Evolutionary conservation across 768 basidiomycete species (phyloP).

Genomic region (Pseudohyphozyma bogoriensis): DNA sequence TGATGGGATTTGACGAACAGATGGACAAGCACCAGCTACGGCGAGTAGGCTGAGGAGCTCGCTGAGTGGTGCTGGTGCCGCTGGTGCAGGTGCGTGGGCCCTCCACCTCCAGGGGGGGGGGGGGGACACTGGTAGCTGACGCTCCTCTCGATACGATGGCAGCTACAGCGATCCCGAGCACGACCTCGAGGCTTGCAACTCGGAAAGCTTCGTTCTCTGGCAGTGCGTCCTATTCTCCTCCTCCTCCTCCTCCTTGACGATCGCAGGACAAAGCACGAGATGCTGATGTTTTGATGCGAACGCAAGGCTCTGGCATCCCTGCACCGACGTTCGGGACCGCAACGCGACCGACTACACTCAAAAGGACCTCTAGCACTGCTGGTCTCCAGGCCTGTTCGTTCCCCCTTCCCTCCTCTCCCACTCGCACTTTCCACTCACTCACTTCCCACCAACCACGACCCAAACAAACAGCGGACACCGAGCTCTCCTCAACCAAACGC

Average conservation of each 20-base stretch:
- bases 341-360: background rate
- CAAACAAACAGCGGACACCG: slow-evolving; percentile 25
- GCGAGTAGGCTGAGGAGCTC: too few relatives aligned
- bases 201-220: slow-evolving; percentile 15
- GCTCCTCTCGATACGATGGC: too few relatives aligned
- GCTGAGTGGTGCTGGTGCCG: too few relatives aligned
- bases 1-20: too few relatives aligned
- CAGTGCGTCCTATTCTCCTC: background rate
- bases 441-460: too few relatives aligned
- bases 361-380: slow-evolving; percentile 12
- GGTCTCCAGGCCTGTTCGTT: slow-evolving; percentile 14
- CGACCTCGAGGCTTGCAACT: slow-evolving; percentile 6
- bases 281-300: background rate
- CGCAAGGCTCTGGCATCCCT: background rate
- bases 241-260: background rate
- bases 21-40: too few relatives aligned
- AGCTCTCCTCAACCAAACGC: slow-evolving; percentile 19
- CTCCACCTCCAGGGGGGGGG: too few relatives aligned
- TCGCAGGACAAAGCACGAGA: too few relatives aligned
- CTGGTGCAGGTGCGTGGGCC: too few relatives aligned
- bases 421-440: background rate
- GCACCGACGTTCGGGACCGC: background rate
- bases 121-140: too few relatives aligned
- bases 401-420: too few relatives aligned
- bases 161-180: background rate